Evolutionary conservation across 2,329 filamentous ascomycete genomes (phyloP).

Genomic region (Botrytis tulipae): DNA sequence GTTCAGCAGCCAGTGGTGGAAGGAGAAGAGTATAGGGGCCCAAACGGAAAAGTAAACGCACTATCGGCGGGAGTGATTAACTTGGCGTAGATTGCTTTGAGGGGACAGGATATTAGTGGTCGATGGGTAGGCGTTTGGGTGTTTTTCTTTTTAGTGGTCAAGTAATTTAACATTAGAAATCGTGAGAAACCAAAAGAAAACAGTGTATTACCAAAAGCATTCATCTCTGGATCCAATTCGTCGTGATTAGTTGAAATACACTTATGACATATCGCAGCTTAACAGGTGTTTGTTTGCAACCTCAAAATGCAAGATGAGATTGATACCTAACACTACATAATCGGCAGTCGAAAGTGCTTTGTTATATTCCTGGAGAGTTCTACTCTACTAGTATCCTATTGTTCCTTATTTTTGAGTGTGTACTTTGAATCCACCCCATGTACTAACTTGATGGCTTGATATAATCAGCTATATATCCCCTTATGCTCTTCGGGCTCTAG

Average conservation of each 20-base stretch:
- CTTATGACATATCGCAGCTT: background rate
- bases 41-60: too few relatives aligned
- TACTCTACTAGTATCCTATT: background rate
- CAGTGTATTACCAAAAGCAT: background rate
- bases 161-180: too few relatives aligned
- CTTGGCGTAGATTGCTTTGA: background rate
- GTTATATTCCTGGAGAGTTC: background rate
- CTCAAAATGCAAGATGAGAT: background rate
- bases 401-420: background rate
- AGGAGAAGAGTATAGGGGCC: too few relatives aligned
- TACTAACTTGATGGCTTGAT: background rate
- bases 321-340: background rate
- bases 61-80: too few relatives aligned
- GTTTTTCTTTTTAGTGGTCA: too few relatives aligned
- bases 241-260: background rate
- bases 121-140: too few relatives aligned
- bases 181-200: too few relatives aligned
- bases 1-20: too few relatives aligned
- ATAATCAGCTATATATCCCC: background rate
- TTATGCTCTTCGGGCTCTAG: background rate
- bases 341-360: background rate
- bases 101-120: background rate
- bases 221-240: background rate
- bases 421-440: fast-evolving
- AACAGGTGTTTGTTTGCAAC: background rate